Conservation (phyloP, 2,329 filamentous ascomycete species). For the Pseudocercospora pini-densiflorae region DNA sequence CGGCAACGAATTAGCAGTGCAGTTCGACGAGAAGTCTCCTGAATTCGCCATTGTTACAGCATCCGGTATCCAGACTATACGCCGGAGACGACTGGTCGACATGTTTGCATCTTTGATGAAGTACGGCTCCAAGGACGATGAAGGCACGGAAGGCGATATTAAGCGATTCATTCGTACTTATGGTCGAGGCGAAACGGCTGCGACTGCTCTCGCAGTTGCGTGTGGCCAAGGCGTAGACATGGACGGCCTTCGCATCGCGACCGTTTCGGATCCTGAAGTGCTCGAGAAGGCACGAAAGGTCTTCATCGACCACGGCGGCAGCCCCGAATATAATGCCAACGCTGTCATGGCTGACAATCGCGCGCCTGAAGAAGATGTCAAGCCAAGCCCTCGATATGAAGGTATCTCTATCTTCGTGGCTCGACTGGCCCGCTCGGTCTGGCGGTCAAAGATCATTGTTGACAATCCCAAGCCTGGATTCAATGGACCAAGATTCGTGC, state of each 20-base stretch:
- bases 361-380: conserved; percentile 74
- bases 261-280: conserved; percentile 79
- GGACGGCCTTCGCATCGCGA: conserved; percentile 71
- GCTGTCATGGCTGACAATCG: conserved; percentile 58
- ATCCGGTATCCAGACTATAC: conserved; percentile 83
- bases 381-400: conserved; percentile 85
- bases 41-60: conserved; percentile 94
- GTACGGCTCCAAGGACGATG: conserved; percentile 65
- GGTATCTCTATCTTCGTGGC: conserved; percentile 87
- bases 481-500: conserved; percentile 63
- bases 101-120: conserved; percentile 85
- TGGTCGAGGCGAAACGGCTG: conserved; percentile 84
- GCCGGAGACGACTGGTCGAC: conserved; percentile 83
- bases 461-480: conserved; percentile 61
- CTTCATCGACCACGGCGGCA: conserved; percentile 92
- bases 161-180: conserved; percentile 85
- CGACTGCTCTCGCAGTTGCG: conserved; percentile 89
- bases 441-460: conserved; percentile 77
- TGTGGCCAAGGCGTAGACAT: conserved; percentile 91
- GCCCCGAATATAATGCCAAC: conserved; percentile 82
- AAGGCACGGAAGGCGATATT: conserved; percentile 80
- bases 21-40: conserved; percentile 80
- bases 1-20: conserved; percentile 94
- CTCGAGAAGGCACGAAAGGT: conserved; percentile 82
- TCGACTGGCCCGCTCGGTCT: conserved; percentile 84